A percentile compares a stretch with the other conserved stretches of the same genome.
Evolutionary conservation across 2,329 filamentous ascomycete species (phyloP).

Genomic region (Neofusicoccum umdonicola): DNA sequence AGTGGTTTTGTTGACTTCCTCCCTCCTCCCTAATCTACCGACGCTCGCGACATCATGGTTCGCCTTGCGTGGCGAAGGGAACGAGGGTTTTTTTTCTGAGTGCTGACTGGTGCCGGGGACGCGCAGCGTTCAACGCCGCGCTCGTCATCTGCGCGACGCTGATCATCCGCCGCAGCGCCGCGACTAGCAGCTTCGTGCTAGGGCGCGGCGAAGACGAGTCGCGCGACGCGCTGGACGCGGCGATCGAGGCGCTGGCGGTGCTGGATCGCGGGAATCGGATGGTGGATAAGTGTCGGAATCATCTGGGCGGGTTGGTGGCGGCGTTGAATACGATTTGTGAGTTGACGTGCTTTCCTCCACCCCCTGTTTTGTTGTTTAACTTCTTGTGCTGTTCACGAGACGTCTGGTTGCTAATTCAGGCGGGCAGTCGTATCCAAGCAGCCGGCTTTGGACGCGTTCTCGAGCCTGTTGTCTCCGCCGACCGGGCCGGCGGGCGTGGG

Average conservation of each 20-base stretch:
- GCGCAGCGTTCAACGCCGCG: constrained; percentile 24
- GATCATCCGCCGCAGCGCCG: constrained; percentile 19
- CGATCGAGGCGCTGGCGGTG: constrained; percentile 23
- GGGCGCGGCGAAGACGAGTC: not conserved
- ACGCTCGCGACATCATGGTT: no score
- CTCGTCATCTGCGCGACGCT: constrained; percentile 33
- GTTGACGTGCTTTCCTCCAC: not conserved
- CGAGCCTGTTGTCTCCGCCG: not conserved
- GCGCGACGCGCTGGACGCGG: constrained; percentile 21
- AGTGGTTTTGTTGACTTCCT: no score
- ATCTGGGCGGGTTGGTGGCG: constrained; percentile 25
- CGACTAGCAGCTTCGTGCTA: constrained; percentile 12
- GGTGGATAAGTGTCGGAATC: constrained; percentile 30
- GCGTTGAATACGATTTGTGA: not conserved
- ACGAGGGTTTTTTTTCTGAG: no score
- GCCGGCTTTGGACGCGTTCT: not conserved
- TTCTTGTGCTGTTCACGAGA: not conserved
- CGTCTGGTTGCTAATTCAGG: not conserved
- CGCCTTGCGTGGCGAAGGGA: no score
- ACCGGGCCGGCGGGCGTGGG: not conserved
- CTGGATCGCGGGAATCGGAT: constrained; percentile 32
- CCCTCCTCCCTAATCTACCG: no score
- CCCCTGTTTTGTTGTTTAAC: no score
- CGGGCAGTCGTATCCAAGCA: not conserved
- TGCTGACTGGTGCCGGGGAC: no score